Conservation (phyloP, 192 early-diverging fungal species). For the Podila minutissima region DNA sequence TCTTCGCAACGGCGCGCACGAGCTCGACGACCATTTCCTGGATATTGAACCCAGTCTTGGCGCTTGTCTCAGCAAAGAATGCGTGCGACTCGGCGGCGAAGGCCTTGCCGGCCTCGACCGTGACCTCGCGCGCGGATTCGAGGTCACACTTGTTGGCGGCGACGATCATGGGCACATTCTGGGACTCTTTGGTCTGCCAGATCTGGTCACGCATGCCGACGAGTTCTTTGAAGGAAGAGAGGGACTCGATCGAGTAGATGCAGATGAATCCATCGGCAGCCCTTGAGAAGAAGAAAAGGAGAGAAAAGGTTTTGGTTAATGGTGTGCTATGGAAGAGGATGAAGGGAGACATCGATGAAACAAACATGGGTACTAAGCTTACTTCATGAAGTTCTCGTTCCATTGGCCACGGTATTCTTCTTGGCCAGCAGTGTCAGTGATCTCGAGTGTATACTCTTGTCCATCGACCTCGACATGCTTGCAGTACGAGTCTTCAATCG, state of each 20-base stretch:
- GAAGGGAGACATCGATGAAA: background rate
- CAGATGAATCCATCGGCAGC: slow-evolving; percentile 87
- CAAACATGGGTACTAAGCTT: background rate
- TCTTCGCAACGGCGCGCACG: slow-evolving; percentile 26
- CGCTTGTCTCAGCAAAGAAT: slow-evolving; percentile 69
- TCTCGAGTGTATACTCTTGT: slow-evolving; percentile 74
- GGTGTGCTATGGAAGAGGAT: background rate
- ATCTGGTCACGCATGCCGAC: slow-evolving; percentile 78
- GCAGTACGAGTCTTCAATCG: slow-evolving; percentile 68
- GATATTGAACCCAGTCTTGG: slow-evolving; percentile 35
- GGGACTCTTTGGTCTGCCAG: slow-evolving; percentile 81
- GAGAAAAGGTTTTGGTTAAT: background rate
- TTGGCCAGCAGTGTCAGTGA: slow-evolving; percentile 87
- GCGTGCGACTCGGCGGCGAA: slow-evolving; percentile 67
- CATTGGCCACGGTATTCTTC: slow-evolving; percentile 74
- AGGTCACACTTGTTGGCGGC: slow-evolving; percentile 93
- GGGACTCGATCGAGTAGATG: slow-evolving; percentile 83
- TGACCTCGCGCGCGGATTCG: slow-evolving; percentile 64
- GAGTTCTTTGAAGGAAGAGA: slow-evolving; percentile 81
- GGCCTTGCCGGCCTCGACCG: slow-evolving; percentile 60
- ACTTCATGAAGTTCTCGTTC: slow-evolving; percentile 47
- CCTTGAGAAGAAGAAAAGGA: slow-evolving; percentile 66
- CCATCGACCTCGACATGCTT: slow-evolving; percentile 79
- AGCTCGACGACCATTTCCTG: slow-evolving; percentile 31
- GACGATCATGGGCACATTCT: slow-evolving; percentile 80